Conservation (phyloP, 768 basidiomycete genomes). For the Ramaria rubella region DNA sequence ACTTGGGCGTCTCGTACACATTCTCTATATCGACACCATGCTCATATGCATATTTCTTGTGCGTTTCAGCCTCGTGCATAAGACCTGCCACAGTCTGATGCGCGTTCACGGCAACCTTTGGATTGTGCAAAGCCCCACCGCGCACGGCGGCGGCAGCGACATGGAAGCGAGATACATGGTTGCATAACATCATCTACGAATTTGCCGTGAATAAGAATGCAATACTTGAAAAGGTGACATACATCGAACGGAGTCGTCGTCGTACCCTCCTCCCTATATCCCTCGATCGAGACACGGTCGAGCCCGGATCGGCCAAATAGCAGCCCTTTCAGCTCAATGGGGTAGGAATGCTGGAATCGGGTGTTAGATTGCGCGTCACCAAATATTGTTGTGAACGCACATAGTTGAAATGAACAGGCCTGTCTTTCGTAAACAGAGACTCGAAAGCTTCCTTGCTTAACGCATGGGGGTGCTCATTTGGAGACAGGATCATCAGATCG, state of each 20-base stretch:
- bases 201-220: not conserved
- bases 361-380: not conserved
- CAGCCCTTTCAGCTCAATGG: slow-evolving; percentile 62
- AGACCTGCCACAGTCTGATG: slow-evolving; percentile 53
- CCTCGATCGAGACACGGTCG: slow-evolving; percentile 49
- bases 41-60: slow-evolving; percentile 52
- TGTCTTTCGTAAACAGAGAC: slow-evolving; percentile 65
- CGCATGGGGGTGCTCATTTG: slow-evolving; percentile 70
- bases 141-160: slow-evolving; percentile 57
- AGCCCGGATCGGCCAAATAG: slow-evolving; percentile 49
- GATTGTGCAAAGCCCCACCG: slow-evolving; percentile 46
- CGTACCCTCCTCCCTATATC: slow-evolving; percentile 66
- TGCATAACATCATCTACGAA: slow-evolving; percentile 67
- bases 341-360: slow-evolving; percentile 51
- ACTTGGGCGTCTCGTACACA: slow-evolving; percentile 1
- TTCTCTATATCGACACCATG: slow-evolving; percentile 45
- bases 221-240: slow-evolving; percentile 18
- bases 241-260: slow-evolving; percentile 81
- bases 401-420: slow-evolving; percentile 72
- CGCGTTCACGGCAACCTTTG: slow-evolving; percentile 47
- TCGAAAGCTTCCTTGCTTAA: slow-evolving; percentile 56
- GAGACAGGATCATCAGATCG: slow-evolving; percentile 77
- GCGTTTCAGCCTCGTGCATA: slow-evolving; percentile 54
- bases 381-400: not conserved
- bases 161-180: slow-evolving; percentile 60